A percentile compares a stretch with the other conserved stretches of the same genome.
Conservation (phyloP, 1,139 yeast species). For the Scheffersomyces segobiensis region DNA sequence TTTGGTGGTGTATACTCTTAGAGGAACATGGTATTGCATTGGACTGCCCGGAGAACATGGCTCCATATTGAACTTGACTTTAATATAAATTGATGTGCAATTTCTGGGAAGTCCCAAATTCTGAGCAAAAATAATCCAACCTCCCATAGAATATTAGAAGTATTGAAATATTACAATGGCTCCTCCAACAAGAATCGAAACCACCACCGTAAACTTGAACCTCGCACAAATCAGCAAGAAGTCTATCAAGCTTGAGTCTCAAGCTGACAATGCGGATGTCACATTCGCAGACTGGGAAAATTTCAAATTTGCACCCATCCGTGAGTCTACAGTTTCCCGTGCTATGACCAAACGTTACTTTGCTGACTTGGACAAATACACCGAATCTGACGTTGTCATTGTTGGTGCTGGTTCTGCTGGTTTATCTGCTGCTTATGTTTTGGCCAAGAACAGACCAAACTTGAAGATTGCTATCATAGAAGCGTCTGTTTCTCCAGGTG, state of each 20-base stretch:
- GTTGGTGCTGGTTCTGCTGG: conserved; percentile 84
- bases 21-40: background rate
- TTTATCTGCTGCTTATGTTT: conserved; percentile 68
- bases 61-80: background rate
- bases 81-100: background rate
- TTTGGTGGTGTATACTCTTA: background rate
- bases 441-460: conserved; percentile 76
- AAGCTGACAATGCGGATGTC: conserved; percentile 14
- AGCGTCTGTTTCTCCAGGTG: conserved; percentile 76
- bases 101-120: background rate
- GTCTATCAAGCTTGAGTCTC: conserved; percentile 8
- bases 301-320: conserved; percentile 69
- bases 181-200: conserved; percentile 38
- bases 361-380: conserved; percentile 69
- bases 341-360: conserved; percentile 82
- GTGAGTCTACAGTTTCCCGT: conserved; percentile 79
- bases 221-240: conserved; percentile 2
- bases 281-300: conserved; percentile 62
- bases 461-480: conserved; percentile 74
- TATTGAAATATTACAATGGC: conserved; percentile 21
- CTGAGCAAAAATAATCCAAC: background rate
- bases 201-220: conserved; percentile 19
- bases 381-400: conserved; percentile 74
- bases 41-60: background rate
- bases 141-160: background rate